These are phyloP conservation scores for Aspergillus cavernicola DNA, from an alignment of 495 filamentous ascomycete species.

Conservation along the genomic window DNA sequence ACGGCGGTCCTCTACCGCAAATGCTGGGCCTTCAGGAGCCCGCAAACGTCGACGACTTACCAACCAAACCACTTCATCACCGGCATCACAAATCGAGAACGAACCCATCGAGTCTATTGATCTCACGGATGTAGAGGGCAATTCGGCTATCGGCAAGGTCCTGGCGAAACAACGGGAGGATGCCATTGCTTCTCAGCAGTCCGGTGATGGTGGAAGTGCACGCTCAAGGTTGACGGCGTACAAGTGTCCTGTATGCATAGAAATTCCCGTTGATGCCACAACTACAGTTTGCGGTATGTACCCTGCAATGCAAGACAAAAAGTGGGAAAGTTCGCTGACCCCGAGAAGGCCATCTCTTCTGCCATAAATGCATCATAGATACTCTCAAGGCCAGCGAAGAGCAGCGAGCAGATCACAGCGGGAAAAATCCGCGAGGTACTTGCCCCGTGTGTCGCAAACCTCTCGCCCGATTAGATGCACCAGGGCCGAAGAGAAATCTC, in stretches of 20 bases:
- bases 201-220: constrained; percentile 40
- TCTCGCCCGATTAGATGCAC: constrained; percentile 26
- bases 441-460: constrained; percentile 49
- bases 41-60: constrained; percentile 31
- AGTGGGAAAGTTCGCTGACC: neutral
- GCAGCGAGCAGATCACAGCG: constrained; percentile 24
- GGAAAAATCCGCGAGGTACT: constrained; percentile 29
- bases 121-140: constrained; percentile 53
- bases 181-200: constrained; percentile 47
- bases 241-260: constrained; percentile 85
- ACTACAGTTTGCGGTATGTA: constrained; percentile 79
- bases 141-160: constrained; percentile 40
- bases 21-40: constrained; percentile 4
- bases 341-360: constrained; percentile 74
- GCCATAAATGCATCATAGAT: constrained; percentile 73
- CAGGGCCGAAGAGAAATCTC: constrained; percentile 32
- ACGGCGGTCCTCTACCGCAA: constrained; percentile 4
- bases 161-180: constrained; percentile 48
- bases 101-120: constrained; percentile 51
- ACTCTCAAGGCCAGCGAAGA: constrained; percentile 62
- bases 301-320: neutral
- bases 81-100: neutral
- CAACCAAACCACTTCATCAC: constrained; percentile 11
- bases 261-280: constrained; percentile 66
- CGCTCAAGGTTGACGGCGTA: constrained; percentile 51